Base-by-base conservation (phyloP, 768 basidiomycete genomes). In the Clathrus columnatus region DNA sequence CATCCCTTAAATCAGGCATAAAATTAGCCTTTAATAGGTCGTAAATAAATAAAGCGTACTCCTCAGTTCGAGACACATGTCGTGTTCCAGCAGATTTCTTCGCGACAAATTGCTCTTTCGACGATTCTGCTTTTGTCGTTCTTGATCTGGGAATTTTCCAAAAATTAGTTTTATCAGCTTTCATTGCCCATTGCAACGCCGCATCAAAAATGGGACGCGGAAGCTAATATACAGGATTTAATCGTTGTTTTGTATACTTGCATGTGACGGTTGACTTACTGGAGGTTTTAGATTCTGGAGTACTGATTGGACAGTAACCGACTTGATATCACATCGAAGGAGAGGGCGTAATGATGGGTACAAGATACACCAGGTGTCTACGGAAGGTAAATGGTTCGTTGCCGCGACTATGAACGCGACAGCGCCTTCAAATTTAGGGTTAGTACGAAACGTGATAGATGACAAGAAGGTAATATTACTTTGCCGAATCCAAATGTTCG, bases 311-410 rank as follows among this genome's bases (percentile, higher is more conserved):
- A 89, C 90, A 48, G 87, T 80, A 47, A 97, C 79, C 6, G 76
- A 75, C 1, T 75, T 76, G 20, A 97, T 73, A 61, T 98, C 96
- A 1, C 84, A 89, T 56, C 85, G 85, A 36, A 98, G 73, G 57
- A 93, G 83, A 62, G 92, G 86, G 46, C 89, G 79, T 42, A 98
- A 69, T 0, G 87, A 89, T 0, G 96, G 95, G 61, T 98, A 98
- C 7, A 99, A 68, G 42, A 98, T 95, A 63, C 93, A 97, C 95
- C 96, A 98, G 20, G 91, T 84, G 64, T 99, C 96, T 51, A 91
- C 92, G 2, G 75, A 69, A 0, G 87, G 87, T 5, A 99, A 77
- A 59, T 88, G 85, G 43, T 84, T 82, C 1, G 87, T 85, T 7
- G 91, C 86, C 4, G 91, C 84, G 1, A 90, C 84, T 44, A 98